Conservation (phyloP, 345 rosid species). For the Ailanthus altissimus region DNA sequence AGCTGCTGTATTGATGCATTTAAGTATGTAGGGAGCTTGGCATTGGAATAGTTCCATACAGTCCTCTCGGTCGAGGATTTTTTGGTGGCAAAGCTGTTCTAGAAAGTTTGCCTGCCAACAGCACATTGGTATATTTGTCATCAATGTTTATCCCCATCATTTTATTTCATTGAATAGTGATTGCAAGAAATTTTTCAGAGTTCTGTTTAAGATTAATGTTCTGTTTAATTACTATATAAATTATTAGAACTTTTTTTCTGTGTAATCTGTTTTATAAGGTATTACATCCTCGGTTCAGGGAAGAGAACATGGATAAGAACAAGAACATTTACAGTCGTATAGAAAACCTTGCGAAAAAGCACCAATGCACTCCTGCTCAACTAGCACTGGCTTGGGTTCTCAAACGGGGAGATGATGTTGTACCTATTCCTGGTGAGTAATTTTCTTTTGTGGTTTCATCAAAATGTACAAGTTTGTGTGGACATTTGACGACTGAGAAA, state of each 20-base stretch:
- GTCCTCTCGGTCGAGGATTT: slow-evolving; percentile 63
- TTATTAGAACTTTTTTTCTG: neutral
- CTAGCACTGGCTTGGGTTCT: slow-evolving; percentile 45
- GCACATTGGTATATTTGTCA: slow-evolving; percentile 36
- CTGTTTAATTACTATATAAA: neutral
- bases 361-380: slow-evolving; percentile 33
- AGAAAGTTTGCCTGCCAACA: slow-evolving; percentile 37
- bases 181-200: slow-evolving; percentile 1
- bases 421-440: slow-evolving; percentile 32
- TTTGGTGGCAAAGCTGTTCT: slow-evolving; percentile 52
- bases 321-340: slow-evolving; percentile 29
- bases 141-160: neutral
- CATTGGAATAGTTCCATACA: slow-evolving; percentile 55
- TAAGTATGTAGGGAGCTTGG: slow-evolving; percentile 50
- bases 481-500: too few relatives aligned
- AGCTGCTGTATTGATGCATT: slow-evolving; percentile 1
- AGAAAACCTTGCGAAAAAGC: slow-evolving; percentile 30
- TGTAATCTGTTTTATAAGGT: neutral
- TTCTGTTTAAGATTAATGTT: neutral
- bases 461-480: too few relatives aligned
- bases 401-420: slow-evolving; percentile 37
- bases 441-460: neutral
- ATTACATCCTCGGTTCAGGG: slow-evolving; percentile 30
- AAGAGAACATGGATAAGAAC: slow-evolving; percentile 35
- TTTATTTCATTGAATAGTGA: neutral